Base-by-base conservation (phyloP, 495 filamentous ascomycete species). In the Podospora bellae-mahoneyi region DNA sequence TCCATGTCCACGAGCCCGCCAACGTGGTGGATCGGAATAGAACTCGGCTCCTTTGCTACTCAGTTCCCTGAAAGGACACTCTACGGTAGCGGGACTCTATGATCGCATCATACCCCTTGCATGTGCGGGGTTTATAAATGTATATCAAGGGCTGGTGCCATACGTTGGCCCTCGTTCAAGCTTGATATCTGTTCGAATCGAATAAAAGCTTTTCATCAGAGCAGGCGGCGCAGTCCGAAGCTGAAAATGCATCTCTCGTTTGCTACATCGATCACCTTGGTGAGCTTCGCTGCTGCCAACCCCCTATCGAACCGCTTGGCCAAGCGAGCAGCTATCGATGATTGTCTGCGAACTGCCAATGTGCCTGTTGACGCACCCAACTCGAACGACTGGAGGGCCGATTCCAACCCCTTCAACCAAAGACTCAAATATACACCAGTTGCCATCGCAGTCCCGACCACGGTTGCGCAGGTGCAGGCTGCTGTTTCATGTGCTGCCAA, bases 401-500 rank as follows among this genome's bases (percentile, higher is more conserved):
- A 82, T 23, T 75, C 73, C 20, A 72, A 72, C 7, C 75, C 80
- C 4, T 82, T 80, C 71, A 82, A 82, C 71, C 76, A 75, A 55
- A 70, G 79, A 19, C 66, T 82, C 30, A 61, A 70, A 10, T 81
- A 78, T 68, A 78, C 69, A 4, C 80, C 80, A 16, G 73, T 75
- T 18, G 79, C 79, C 3, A 80, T 84, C 57, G 81, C 77, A 2
- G 78, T 78, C 16, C 79, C 81, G 1, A 79, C 75, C 7, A 79
- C 76, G 19, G 68, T 73, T 28, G 70, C 78, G 30, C 79, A 84
- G 44, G 77, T 84, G n/a, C 75, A 78, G 54, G 76, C 67, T 13
- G 79, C 81, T 20, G 77, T 84, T 18, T 70, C 76, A n/a, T 83
- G 81, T 54, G 81, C 77, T 23, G 71, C 72, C 13, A 74, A 78